These are phyloP conservation scores for Metschnikowia gelsemii DNA, from an alignment of 805 yeast species.

Conservation along the genomic window DNA sequence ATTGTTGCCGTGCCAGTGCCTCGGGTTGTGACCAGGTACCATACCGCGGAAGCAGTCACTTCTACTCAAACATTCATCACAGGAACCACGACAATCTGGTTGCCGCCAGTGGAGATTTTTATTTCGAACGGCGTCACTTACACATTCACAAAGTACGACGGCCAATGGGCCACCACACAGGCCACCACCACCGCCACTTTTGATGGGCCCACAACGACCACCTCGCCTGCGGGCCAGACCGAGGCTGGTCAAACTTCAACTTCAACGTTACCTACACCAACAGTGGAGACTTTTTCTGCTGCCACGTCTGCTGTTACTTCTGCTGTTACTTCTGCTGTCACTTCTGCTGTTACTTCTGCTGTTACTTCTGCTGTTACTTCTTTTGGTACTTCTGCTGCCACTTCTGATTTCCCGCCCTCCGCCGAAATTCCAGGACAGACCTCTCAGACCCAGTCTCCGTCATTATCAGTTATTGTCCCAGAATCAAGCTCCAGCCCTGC, in stretches of 20 bases:
- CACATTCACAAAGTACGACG: constrained; percentile 43
- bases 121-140: constrained; percentile 53
- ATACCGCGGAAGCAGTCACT: constrained; percentile 56
- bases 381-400: not conserved
- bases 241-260: constrained; percentile 1
- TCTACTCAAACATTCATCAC: constrained; percentile 41
- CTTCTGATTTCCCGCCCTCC: no score
- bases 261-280: not conserved
- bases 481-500: no score
- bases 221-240: constrained; percentile 14
- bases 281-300: not conserved
- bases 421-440: no score
- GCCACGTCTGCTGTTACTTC: not conserved
- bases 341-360: not conserved
- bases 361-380: not conserved
- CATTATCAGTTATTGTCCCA: no score
- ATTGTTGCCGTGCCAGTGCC: constrained; percentile 38
- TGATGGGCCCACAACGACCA: constrained; percentile 13
- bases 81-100: constrained; percentile 48
- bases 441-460: no score
- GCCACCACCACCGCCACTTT: constrained; percentile 34
- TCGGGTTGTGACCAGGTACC: constrained; percentile 49
- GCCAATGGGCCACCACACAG: constrained; percentile 33
- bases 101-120: constrained; percentile 53
- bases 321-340: not conserved